Percentiles rank a stretch among this genome's conserved stretches.
These are phyloP conservation scores for Heterococcus sp. DNA, from an alignment of 108 stramenopile genomes.

Conservation along the genomic window DNA sequence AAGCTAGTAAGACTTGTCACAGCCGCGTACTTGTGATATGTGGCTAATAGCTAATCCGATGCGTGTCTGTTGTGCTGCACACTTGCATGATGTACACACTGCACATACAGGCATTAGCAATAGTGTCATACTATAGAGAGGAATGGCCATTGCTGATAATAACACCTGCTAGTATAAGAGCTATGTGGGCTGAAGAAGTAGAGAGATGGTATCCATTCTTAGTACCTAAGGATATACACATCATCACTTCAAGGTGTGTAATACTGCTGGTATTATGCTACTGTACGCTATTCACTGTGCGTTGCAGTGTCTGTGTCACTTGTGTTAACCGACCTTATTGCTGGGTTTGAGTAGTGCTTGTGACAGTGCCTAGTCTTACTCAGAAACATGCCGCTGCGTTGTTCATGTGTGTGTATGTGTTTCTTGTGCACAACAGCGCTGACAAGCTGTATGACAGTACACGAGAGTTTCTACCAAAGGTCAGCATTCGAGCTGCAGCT, in stretches of 20 bases:
- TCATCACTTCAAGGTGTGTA: constrained; percentile 1
- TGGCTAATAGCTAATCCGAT: no score
- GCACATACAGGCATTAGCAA: constrained; percentile 72
- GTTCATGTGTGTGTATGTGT: background rate
- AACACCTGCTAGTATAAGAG: constrained; percentile 71
- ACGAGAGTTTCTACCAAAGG: no score
- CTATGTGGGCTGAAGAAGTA: constrained; percentile 80
- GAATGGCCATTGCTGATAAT: constrained; percentile 87
- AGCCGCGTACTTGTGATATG: constrained; percentile 51
- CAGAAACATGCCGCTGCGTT: no score
- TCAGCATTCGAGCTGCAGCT: no score
- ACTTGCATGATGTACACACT: constrained; percentile 11
- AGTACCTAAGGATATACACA: constrained; percentile 13
- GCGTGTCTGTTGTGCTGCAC: background rate
- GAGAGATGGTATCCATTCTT: constrained; percentile 68
- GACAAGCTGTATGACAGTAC: no score
- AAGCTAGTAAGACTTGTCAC: no score
- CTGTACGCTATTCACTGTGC: no score
- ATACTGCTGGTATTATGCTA: no score
- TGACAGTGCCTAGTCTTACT: no score
- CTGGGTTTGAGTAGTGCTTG: no score
- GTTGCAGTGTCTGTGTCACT: no score
- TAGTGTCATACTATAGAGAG: constrained; percentile 66
- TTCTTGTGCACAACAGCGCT: background rate
- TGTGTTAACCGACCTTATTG: no score